A percentile compares a stretch with the other conserved stretches of the same genome.
phyloP scores from a whole-genome alignment of 2,329 filamentous ascomycete genomes.

The Fusarium anguioides region DNA sequence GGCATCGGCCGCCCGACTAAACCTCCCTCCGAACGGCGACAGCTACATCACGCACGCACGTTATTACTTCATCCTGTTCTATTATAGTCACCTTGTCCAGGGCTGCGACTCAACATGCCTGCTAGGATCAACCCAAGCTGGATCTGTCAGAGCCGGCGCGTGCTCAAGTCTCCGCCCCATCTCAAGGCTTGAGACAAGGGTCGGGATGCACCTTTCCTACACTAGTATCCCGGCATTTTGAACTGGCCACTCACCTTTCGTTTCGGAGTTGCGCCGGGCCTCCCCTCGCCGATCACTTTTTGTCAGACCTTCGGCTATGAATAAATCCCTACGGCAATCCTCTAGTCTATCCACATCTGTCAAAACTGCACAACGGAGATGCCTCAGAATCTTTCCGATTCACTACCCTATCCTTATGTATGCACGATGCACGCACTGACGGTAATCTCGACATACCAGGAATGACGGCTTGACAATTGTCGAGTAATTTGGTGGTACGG shows the following conservation, averaged over 20 bases:
- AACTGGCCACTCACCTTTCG: conserved; percentile 29
- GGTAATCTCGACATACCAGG: conserved; percentile 2
- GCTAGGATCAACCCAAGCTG: conserved; percentile 27
- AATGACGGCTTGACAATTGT: neutral
- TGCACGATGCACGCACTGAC: conserved; percentile 25
- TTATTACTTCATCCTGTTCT: conserved; percentile 36
- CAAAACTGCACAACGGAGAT: conserved; percentile 35
- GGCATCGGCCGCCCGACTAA: conserved; percentile 34
- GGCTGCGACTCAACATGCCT: conserved; percentile 44
- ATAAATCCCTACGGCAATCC: conserved; percentile 39
- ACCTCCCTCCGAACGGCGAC: neutral
- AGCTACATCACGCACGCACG: neutral
- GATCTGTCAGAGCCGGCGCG: conserved; percentile 36
- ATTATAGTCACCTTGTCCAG: conserved; percentile 34
- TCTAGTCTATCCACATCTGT: conserved; percentile 35
- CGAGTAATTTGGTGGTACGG: neutral
- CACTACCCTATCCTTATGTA: no score
- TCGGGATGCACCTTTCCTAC: conserved; percentile 25
- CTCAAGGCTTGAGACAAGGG: conserved; percentile 20
- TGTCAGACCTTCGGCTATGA: conserved; percentile 30
- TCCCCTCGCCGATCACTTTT: conserved; percentile 31
- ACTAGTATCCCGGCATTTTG: conserved; percentile 29
- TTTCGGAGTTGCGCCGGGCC: conserved; percentile 33
- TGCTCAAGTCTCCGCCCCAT: conserved; percentile 26
- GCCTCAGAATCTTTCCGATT: conserved; percentile 24